phyloP scores from a whole-genome alignment of 2,329 filamentous ascomycete species.

The Fusarium mexicanum region DNA sequence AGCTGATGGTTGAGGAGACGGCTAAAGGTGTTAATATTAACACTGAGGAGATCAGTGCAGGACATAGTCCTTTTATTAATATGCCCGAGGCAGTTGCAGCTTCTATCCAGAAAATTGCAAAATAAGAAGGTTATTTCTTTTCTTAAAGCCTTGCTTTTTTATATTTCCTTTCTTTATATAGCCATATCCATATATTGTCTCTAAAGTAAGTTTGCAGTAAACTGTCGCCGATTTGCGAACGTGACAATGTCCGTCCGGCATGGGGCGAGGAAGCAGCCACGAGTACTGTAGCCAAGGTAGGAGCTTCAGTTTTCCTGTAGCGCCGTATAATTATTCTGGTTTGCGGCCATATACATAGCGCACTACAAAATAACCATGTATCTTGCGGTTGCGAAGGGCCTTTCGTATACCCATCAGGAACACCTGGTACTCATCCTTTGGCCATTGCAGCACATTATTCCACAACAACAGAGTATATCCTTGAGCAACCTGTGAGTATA shows the following conservation, averaged over 20 bases:
- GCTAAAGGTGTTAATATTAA: neutral
- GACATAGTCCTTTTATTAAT: neutral
- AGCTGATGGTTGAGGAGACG: neutral
- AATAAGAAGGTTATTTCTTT: too few species aligned
- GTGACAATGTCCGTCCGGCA: too few species aligned
- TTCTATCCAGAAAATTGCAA: neutral
- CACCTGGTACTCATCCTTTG: constrained; percentile 21
- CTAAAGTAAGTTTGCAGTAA: too few species aligned
- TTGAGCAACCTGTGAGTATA: neutral
- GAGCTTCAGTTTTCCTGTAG: too few species aligned
- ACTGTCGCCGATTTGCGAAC: too few species aligned
- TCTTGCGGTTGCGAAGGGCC: constrained; percentile 14
- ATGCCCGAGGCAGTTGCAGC: neutral
- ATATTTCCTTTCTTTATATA: too few species aligned
- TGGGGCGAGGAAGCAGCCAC: too few species aligned
- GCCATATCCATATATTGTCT: too few species aligned
- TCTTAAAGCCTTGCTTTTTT: too few species aligned
- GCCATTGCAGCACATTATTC: constrained; percentile 16
- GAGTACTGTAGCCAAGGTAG: too few species aligned
- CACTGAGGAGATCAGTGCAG: neutral
- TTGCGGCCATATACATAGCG: constrained; percentile 27
- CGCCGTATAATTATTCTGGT: neutral
- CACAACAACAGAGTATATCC: constrained; percentile 17
- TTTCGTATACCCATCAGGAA: constrained; percentile 14
- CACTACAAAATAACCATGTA: constrained; percentile 19